Evolutionary conservation across 805 yeast genomes (phyloP).

Genomic region (Grigorovia humatica): DNA sequence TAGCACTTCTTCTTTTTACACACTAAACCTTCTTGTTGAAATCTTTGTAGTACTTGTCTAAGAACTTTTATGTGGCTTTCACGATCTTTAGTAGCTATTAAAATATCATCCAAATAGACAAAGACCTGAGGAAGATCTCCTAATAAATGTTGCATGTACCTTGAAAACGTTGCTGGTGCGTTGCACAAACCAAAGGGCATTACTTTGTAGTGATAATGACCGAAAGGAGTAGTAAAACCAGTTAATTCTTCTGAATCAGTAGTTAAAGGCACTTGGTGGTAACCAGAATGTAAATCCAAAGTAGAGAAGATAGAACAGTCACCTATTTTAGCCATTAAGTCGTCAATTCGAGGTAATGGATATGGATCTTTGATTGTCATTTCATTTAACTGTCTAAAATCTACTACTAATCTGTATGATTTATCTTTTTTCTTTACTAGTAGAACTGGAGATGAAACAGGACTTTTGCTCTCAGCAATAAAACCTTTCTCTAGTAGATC

Average conservation of each 20-base stretch:
- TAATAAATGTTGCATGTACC: conserved; percentile 14
- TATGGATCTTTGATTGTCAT: conserved; percentile 6
- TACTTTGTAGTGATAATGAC: conserved; percentile 9
- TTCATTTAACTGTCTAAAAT: conserved; percentile 6
- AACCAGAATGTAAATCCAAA: conserved; percentile 8
- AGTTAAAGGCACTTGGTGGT: conserved; percentile 8
- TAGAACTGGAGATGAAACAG: conserved; percentile 6
- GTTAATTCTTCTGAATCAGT: conserved; percentile 5
- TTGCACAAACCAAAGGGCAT: conserved; percentile 15
- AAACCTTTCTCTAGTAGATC: no score
- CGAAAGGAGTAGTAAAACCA: conserved; percentile 8
- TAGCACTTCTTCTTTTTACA: no score
- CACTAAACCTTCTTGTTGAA: no score
- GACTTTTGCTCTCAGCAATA: no score
- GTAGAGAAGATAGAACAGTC: conserved; percentile 4
- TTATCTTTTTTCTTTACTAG: conserved; percentile 10
- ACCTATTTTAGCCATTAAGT: conserved; percentile 2
- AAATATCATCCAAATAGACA: conserved; percentile 12
- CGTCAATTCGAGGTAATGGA: conserved; percentile 6
- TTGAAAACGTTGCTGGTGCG: conserved; percentile 12
- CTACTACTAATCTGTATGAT: conserved; percentile 7
- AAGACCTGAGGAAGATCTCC: conserved; percentile 6
- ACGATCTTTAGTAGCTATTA: conserved; percentile 4
- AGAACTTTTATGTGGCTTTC: conserved; percentile 11
- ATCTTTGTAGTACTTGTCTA: conserved; percentile 4